These are phyloP conservation scores for Stropharia rugosoannulata DNA, from an alignment of 768 basidiomycete species.

Conservation along the genomic window DNA sequence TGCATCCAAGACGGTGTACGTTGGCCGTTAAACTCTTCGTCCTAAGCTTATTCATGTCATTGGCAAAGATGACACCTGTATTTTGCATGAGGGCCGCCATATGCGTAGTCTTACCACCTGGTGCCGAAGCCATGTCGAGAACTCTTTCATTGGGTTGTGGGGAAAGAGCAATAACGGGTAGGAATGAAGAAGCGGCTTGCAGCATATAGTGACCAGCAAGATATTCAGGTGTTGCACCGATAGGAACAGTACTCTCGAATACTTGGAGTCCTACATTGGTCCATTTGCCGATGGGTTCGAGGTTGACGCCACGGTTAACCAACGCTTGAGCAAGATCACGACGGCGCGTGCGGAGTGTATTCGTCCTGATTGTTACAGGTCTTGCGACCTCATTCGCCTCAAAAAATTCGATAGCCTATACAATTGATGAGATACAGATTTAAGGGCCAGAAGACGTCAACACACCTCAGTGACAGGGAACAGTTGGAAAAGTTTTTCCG, in stretches of 20 bases:
- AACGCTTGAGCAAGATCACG: conserved; percentile 93
- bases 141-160: conserved; percentile 93
- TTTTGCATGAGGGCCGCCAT: conserved; percentile 97
- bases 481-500: conserved; percentile 91
- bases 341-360: conserved; percentile 90
- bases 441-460: conserved; percentile 5
- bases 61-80: conserved; percentile 96
- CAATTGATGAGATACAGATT: conserved; percentile 5
- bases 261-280: conserved; percentile 98
- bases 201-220: conserved; percentile 99
- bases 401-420: conserved; percentile 94
- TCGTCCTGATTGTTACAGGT: conserved; percentile 97
- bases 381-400: conserved; percentile 95
- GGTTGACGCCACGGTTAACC: conserved; percentile 93
- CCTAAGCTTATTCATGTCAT: conserved; percentile 91
- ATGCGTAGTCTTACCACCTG: conserved; percentile 97
- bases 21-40: conserved; percentile 98
- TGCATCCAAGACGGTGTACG: conserved; percentile 94
- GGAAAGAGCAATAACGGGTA: conserved; percentile 95
- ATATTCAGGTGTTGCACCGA: conserved; percentile 98
- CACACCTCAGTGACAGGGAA: conserved; percentile 90
- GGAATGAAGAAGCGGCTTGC: conserved; percentile 97
- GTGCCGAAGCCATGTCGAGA: conserved; percentile 98
- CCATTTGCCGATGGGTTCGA: conserved; percentile 99
- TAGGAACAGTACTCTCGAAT: conserved; percentile 93